Evolutionary conservation across 192 early-diverging fungal genomes (phyloP).

Genomic region (Umbelopsis isabellina): DNA sequence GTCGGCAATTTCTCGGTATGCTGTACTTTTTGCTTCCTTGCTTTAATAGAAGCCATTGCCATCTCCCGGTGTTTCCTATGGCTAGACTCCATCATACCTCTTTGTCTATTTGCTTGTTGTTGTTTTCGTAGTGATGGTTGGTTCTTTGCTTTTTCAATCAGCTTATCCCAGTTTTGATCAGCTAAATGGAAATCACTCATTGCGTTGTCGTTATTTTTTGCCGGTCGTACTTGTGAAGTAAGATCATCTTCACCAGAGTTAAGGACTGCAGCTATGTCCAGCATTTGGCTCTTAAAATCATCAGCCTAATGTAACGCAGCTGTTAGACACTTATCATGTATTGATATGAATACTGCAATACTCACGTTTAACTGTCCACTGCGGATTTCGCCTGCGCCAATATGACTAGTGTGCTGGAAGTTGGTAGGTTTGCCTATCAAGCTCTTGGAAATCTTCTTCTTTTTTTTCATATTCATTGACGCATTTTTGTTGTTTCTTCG

Average conservation of each 20-base stretch:
- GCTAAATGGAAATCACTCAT: slow-evolving; percentile 14
- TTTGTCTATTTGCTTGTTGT: neutral
- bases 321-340: neutral
- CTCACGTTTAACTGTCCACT: slow-evolving; percentile 15
- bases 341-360: neutral
- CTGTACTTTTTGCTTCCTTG: neutral
- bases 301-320: neutral
- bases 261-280: slow-evolving; percentile 17
- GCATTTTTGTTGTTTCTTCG: slow-evolving; percentile 15
- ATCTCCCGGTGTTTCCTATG: slow-evolving; percentile 18
- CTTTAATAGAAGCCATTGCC: neutral
- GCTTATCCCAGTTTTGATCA: slow-evolving; percentile 10
- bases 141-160: slow-evolving; percentile 18
- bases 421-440: slow-evolving; percentile 29
- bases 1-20: neutral
- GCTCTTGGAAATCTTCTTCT: slow-evolving; percentile 30
- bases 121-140: slow-evolving; percentile 10
- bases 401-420: slow-evolving; percentile 27
- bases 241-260: slow-evolving; percentile 9
- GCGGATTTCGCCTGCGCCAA: slow-evolving; percentile 20
- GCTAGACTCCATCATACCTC: neutral
- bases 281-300: slow-evolving; percentile 13
- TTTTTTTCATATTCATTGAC: slow-evolving; percentile 5
- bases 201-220: neutral
- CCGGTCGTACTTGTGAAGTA: neutral